Evolutionary conservation across 192 early-diverging fungal species (phyloP).

Genomic region (Spinellus fusiger): DNA sequence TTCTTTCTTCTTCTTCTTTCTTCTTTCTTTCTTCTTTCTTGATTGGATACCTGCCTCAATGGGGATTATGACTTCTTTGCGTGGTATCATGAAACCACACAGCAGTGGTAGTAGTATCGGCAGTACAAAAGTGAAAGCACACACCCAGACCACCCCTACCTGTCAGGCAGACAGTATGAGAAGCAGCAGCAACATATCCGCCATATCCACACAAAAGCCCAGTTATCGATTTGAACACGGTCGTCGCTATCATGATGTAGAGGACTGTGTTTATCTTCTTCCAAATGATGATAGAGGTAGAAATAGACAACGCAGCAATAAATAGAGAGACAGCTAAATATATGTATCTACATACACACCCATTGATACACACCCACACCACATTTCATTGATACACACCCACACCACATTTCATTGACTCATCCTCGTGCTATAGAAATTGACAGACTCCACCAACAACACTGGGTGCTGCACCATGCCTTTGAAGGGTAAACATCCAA

Average conservation of each 20-base stretch:
- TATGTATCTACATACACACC: background rate
- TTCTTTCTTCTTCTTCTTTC: background rate
- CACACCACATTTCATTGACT: too few relatives aligned
- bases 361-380: too few relatives aligned
- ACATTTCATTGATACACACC: too few relatives aligned
- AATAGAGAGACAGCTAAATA: background rate
- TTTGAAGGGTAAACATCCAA: constrained; percentile 12
- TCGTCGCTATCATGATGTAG: constrained; percentile 34
- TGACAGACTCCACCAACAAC: constrained; percentile 14
- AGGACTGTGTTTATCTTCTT: constrained; percentile 33
- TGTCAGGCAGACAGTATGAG: background rate
- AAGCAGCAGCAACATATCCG: background rate
- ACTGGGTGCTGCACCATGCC: constrained; percentile 4
- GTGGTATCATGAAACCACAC: background rate
- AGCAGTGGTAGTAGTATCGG: background rate
- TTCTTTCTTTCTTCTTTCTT: background rate
- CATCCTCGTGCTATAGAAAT: too few relatives aligned
- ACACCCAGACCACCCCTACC: background rate
- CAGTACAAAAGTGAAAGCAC: background rate
- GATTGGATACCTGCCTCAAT: background rate
- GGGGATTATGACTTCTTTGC: background rate
- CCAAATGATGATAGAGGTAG: constrained; percentile 45
- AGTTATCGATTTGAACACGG: constrained; percentile 4
- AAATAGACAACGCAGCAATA: too few relatives aligned
- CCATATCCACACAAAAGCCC: background rate